Conservation (phyloP, 805 yeast genomes). For the Isabelozyma gotoi region DNA sequence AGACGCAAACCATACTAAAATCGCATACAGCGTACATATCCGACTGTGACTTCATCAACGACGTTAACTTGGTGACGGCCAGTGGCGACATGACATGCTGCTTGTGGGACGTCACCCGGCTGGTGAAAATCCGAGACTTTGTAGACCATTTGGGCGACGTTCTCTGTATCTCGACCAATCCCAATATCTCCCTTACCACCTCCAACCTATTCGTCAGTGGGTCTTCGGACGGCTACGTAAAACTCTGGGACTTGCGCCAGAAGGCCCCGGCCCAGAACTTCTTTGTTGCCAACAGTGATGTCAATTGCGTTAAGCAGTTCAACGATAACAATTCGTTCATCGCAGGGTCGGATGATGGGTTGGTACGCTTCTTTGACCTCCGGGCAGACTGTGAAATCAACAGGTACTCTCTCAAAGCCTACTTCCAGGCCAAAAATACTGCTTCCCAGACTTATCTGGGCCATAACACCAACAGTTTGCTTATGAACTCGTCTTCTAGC, state of each 20-base stretch:
- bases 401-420: constrained; percentile 33
- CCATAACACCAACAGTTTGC: neutral
- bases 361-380: constrained; percentile 67
- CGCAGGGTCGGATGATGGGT: constrained; percentile 79
- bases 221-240: constrained; percentile 66
- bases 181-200: constrained; percentile 18
- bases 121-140: constrained; percentile 52
- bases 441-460: neutral
- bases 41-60: constrained; percentile 64
- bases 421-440: neutral
- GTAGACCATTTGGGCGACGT: constrained; percentile 75
- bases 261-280: constrained; percentile 49
- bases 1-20: constrained; percentile 56
- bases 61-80: constrained; percentile 59
- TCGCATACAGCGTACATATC: constrained; percentile 85
- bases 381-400: constrained; percentile 73
- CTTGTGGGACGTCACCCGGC: constrained; percentile 75
- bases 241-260: constrained; percentile 65
- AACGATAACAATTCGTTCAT: constrained; percentile 72
- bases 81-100: constrained; percentile 83
- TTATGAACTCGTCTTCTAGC: neutral
- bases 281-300: constrained; percentile 61
- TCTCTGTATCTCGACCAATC: constrained; percentile 40
- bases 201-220: constrained; percentile 53
- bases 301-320: constrained; percentile 57